phyloP scores from a whole-genome alignment of 805 yeast species.

The Kluyveromyces nonfermentans region DNA sequence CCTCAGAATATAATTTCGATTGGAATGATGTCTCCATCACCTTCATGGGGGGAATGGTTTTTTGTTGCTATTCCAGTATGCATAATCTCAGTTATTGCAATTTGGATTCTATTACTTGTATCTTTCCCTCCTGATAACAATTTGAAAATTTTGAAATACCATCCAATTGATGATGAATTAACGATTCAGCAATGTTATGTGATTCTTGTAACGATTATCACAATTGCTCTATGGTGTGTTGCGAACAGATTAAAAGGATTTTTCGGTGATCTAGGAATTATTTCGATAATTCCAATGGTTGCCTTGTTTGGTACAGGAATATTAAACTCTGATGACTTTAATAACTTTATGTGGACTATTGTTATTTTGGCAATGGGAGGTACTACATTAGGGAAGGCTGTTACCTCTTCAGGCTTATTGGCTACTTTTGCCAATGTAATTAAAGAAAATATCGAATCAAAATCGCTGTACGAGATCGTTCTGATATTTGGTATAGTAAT shows the following conservation, averaged over 20 bases:
- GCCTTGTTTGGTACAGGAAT: constrained; percentile 89
- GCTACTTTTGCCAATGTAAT: constrained; percentile 66
- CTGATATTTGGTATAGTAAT: constrained; percentile 75
- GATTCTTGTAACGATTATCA: constrained; percentile 50
- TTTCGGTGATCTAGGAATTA: constrained; percentile 95
- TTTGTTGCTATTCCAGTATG: constrained; percentile 78
- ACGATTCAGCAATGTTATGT: constrained; percentile 70
- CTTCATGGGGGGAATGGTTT: constrained; percentile 93
- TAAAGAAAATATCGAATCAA: constrained; percentile 52
- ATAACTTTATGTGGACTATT: constrained; percentile 94
- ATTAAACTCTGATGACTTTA: constrained; percentile 81
- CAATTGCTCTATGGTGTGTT: constrained; percentile 85
- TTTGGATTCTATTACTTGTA: constrained; percentile 65
- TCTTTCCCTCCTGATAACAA: constrained; percentile 50
- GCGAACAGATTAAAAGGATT: constrained; percentile 61
- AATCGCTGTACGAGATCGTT: constrained; percentile 65
- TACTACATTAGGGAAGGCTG: constrained; percentile 89
- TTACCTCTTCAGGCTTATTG: constrained; percentile 80
- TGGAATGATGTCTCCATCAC: constrained; percentile 75
- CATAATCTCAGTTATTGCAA: constrained; percentile 46
- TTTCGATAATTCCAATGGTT: constrained; percentile 83
- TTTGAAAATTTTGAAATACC: constrained; percentile 37
- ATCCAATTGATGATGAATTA: constrained; percentile 57
- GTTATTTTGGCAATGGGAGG: constrained; percentile 98
- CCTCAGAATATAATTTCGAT: constrained; percentile 93